Evolutionary conservation across 768 basidiomycete species (phyloP).

Genomic region (Suillus luteus): DNA sequence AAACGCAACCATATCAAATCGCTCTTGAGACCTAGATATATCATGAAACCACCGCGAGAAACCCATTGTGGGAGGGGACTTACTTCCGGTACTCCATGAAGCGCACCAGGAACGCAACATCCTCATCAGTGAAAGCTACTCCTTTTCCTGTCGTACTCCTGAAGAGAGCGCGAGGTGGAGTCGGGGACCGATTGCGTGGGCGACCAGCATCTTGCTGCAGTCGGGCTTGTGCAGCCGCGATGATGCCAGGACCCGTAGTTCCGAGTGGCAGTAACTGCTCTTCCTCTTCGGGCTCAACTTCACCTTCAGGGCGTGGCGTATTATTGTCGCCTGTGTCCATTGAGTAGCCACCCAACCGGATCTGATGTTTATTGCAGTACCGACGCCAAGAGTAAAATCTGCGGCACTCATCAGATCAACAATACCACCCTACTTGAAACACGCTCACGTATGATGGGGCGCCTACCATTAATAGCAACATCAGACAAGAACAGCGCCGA

Average conservation of each 20-base stretch:
- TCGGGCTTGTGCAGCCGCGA: slow-evolving; percentile 46
- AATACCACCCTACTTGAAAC: not conserved
- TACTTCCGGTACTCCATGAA: slow-evolving; percentile 80
- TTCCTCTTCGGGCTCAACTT: slow-evolving; percentile 43
- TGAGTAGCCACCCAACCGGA: slow-evolving; percentile 80
- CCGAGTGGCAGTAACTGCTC: slow-evolving; percentile 39
- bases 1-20: slow-evolving; percentile 73
- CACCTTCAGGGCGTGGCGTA: slow-evolving; percentile 46
- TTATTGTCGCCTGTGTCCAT: slow-evolving; percentile 65
- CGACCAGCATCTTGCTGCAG: slow-evolving; percentile 38
- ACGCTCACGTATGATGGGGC: slow-evolving; percentile 81
- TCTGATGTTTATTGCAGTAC: slow-evolving; percentile 92
- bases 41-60: slow-evolving; percentile 9
- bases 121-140: slow-evolving; percentile 85
- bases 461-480: slow-evolving; percentile 47
- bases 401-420: slow-evolving; percentile 6
- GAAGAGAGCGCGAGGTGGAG: slow-evolving; percentile 76
- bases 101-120: slow-evolving; percentile 72
- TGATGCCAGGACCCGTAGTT: slow-evolving; percentile 44
- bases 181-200: slow-evolving; percentile 70
- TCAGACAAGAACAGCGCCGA: slow-evolving; percentile 12
- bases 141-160: slow-evolving; percentile 89
- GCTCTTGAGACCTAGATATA: slow-evolving; percentile 51
- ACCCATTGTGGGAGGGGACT: slow-evolving; percentile 22
- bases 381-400: slow-evolving; percentile 92